phyloP scores from a whole-genome alignment of 306 rosid genomes.

The Cicer bijugum region DNA sequence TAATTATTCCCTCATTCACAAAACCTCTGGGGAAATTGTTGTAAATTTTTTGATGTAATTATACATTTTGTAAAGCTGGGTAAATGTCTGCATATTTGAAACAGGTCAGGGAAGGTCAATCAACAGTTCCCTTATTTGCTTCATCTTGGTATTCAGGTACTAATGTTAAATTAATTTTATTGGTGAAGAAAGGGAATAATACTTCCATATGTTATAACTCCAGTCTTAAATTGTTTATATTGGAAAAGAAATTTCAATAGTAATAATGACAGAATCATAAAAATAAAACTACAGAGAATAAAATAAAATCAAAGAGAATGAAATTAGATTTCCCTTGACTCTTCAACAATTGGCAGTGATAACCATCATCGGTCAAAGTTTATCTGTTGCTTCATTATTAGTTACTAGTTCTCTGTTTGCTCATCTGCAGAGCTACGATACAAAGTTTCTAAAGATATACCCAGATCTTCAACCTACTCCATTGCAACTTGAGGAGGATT shows the following conservation, averaged over 20 bases:
- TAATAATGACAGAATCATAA: too few species aligned
- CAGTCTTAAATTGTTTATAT: too few species aligned
- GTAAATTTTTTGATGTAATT: constrained; percentile 2
- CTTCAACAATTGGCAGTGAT: not conserved
- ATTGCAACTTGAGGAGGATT: constrained; percentile 92
- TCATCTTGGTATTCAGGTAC: constrained; percentile 57
- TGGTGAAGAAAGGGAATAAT: too few species aligned
- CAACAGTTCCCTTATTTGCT: constrained; percentile 59
- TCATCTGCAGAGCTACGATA: constrained; percentile 75
- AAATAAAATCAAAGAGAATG: too few species aligned
- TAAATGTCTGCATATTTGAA: constrained; percentile 39
- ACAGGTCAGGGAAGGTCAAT: constrained; percentile 85
- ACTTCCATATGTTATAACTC: too few species aligned
- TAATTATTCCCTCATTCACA: not conserved
- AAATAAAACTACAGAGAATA: too few species aligned
- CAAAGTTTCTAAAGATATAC: constrained; percentile 78
- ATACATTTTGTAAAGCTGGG: constrained; percentile 35
- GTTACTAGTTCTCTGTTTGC: constrained; percentile 29
- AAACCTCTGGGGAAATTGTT: constrained; percentile 20
- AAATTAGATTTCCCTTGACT: too few species aligned
- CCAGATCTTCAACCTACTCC: constrained; percentile 80
- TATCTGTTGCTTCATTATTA: constrained; percentile 21
- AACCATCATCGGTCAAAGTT: not conserved
- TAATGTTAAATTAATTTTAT: not conserved
- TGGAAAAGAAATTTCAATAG: too few species aligned